Percentiles rank a stretch among this genome's conserved stretches.
phyloP scores from a whole-genome alignment of 2,329 filamentous ascomycete species.

The Alternaria triticimaculans region DNA sequence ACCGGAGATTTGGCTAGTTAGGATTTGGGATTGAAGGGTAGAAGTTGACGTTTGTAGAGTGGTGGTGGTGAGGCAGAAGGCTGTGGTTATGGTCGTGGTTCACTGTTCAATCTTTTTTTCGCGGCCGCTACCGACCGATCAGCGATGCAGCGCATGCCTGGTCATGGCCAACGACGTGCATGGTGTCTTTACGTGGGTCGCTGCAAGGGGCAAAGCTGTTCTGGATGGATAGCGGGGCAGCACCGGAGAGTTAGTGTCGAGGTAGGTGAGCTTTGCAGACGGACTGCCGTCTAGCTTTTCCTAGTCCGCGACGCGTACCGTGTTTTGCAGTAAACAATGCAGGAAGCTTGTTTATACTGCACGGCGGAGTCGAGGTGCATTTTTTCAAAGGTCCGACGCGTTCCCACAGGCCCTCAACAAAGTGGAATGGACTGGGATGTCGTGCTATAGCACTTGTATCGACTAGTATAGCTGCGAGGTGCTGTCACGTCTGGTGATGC shows the following conservation, averaged over 20 bases:
- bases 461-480: not conserved
- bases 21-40: not conserved
- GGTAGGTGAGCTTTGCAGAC: slow-evolving; percentile 1
- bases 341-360: not conserved
- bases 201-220: slow-evolving; percentile 35
- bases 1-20: not conserved
- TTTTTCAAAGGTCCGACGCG: not conserved
- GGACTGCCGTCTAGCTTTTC: slow-evolving; percentile 1
- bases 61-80: not conserved
- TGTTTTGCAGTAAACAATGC: not conserved
- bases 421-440: not conserved
- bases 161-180: not conserved
- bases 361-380: not conserved
- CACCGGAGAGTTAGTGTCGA: not conserved
- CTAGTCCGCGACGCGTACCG: slow-evolving; percentile 2
- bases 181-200: slow-evolving; percentile 12
- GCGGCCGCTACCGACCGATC: slow-evolving; percentile 39
- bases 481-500: not conserved
- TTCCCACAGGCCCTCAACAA: not conserved
- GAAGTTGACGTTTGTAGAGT: not conserved
- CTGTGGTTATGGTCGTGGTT: not conserved
- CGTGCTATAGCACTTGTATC: not conserved
- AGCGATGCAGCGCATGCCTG: slow-evolving; percentile 3
- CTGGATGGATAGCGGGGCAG: slow-evolving; percentile 18
- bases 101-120: not conserved